Conservation (phyloP, 352 stramenopile genomes). For the Pythium phragmitis region DNA sequence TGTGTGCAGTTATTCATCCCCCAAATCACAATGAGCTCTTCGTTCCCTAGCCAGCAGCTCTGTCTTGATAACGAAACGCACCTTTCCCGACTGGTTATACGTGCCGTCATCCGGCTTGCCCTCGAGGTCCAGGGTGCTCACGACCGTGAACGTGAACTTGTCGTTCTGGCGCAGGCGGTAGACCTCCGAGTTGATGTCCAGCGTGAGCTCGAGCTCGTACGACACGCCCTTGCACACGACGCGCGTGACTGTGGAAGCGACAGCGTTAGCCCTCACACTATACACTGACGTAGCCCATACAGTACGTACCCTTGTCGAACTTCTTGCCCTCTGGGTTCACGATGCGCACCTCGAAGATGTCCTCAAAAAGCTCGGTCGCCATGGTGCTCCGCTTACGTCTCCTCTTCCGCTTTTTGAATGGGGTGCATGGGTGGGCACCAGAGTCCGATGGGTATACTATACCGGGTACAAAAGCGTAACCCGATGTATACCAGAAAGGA, state of each 20-base stretch:
- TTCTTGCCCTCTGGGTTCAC: conserved; percentile 99
- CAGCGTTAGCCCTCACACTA: not conserved
- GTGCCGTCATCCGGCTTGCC: conserved; percentile 94
- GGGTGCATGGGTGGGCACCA: not conserved
- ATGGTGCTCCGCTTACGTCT: conserved; percentile 34
- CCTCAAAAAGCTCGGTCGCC: conserved; percentile 95
- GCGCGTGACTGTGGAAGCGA: conserved; percentile 83
- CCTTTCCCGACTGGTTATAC: conserved; percentile 91
- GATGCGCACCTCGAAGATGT: conserved; percentile 97
- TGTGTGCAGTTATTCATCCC: conserved; percentile 1
- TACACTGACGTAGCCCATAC: not conserved
- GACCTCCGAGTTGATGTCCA: conserved; percentile 98
- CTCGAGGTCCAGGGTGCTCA: conserved; percentile 96
- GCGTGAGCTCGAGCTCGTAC: conserved; percentile 96
- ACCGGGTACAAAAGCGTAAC: conserved; percentile 9
- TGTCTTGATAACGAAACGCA: conserved; percentile 21
- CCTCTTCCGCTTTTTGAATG: conserved; percentile 14
- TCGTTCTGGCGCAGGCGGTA: conserved; percentile 95
- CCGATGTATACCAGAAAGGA: conserved; percentile 1
- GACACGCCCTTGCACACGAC: conserved; percentile 96
- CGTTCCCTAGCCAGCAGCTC: not conserved
- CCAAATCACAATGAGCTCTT: not conserved
- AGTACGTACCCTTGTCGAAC: conserved; percentile 88
- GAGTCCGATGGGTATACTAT: conserved; percentile 15
- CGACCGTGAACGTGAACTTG: conserved; percentile 96